Percentiles rank a stretch among this genome's conserved stretches.
These are phyloP conservation scores for Trichosporon sp. DNA, from an alignment of 1,284 basidiomycete species.

Conservation along the genomic window DNA sequence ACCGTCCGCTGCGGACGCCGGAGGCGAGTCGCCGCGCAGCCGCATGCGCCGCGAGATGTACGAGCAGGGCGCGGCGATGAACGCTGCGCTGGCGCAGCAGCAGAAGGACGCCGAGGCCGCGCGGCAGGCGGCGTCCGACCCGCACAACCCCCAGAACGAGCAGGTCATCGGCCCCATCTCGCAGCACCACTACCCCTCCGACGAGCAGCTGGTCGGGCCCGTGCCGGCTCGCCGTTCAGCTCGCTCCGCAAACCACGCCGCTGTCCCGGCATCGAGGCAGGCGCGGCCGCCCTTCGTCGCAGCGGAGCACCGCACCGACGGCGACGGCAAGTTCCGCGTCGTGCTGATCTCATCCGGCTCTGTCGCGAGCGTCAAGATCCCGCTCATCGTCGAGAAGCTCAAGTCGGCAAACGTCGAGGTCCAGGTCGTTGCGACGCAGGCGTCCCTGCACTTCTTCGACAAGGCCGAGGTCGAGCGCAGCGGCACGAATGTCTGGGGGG, in stretches of 20 bases:
- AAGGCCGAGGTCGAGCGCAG: constrained; percentile 52
- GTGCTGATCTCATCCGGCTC: constrained; percentile 85
- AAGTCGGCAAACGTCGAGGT: constrained; percentile 70
- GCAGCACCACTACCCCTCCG: not conserved
- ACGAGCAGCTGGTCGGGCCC: not conserved
- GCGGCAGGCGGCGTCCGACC: not conserved
- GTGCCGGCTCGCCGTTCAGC: not conserved
- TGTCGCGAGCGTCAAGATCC: constrained; percentile 89
- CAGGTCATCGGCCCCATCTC: not conserved
- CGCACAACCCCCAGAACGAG: not conserved
- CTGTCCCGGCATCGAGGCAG: not conserved
- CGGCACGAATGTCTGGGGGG: constrained; percentile 74
- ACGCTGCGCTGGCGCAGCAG: not conserved
- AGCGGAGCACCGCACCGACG: constrained; percentile 28
- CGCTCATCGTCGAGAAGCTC: constrained; percentile 68
- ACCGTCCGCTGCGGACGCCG: not conserved
- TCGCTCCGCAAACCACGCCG: not conserved
- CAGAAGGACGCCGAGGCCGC: constrained; percentile 2
- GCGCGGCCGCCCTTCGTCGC: constrained; percentile 30
- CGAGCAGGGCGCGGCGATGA: constrained; percentile 23
- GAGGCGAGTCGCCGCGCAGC: constrained; percentile 33
- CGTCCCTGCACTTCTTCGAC: constrained; percentile 74
- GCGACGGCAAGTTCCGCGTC: constrained; percentile 57
- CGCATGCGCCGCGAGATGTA: constrained; percentile 39
- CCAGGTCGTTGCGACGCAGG: constrained; percentile 75